Base-by-base conservation (phyloP, 75 land plant genomes). In the Selaginella tamariscina region DNA sequence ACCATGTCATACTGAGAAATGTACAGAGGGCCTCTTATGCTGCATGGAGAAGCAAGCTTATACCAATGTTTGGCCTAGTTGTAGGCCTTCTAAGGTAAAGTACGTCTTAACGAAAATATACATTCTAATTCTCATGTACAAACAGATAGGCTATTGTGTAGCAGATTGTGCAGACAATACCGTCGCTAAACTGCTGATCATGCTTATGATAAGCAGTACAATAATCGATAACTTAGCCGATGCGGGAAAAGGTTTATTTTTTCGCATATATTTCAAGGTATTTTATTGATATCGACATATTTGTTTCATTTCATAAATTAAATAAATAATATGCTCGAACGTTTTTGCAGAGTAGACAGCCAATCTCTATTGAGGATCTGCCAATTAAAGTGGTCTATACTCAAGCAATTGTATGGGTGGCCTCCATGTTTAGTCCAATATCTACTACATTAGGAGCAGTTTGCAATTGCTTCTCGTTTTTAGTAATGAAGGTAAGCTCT, bases 401-500 rank as follows among this genome's bases (percentile, higher is more conserved):
- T 1, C 76, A 76, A 76, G 76, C 78, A 27, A 20, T 76, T 0
- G 70, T 76, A 2, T 76, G 78, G 78, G 74, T 76, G 27, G 74
- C 66, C 27, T 76, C 78, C 2, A 33, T 32, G 0, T 76, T 65
- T 29, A 76, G 78, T 29, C 78, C 78, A 32, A 5, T 76, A 0
- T 69, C 78, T 0, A 15, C 70, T 24, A 9, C 64, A 30, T 55
- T 67, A 32, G 78, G 78, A 15, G 55, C 57, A 21, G 31, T 76
- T 54, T 76, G 32, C 69, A 76, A 76, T 56, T 54, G 65, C 1
- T 28, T 76, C 24, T 65, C 74, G 0, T 76, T 71, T 55, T 55
- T 57, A 26, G 44, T 56, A 9, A 54, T 65, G 32, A 71, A 71
- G 69, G 78, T 67, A n/a, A n/a, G n/a, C n/a, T n/a, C n/a, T n/a